Evolutionary conservation across 202 grass and related monocot genomes (phyloP), one percentile per base, ranked within the genome.

Genomic region (Setaria italica): DNA sequence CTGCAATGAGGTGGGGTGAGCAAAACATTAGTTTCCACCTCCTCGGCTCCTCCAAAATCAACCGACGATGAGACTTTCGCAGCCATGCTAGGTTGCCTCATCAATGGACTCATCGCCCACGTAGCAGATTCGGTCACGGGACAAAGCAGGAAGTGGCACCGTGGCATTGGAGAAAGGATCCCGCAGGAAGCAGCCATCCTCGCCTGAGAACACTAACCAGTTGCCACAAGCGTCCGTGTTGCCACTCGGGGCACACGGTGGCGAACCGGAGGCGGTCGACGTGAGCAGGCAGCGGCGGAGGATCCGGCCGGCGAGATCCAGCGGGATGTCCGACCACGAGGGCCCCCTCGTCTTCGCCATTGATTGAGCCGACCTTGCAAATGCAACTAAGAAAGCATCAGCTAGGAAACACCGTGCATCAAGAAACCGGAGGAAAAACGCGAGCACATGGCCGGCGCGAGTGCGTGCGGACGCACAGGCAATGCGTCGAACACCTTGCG

Each of bases 231-330:
- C 25, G 1, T 51, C 70, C 0, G 21, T 21, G 17, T 46, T 74
- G 14, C 85, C 63, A 82, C 53, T 67, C 63, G 0, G 33, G 51
- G 43, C 79, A 82, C 79, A 82, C 79, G 20, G 62, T 30, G 6
- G 85, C 51, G 20, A 86, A 73, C 20, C 45, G 46, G 46, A 33
- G 12, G 29, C 46, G 29, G 14, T 73, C 46, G 12, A 53, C 11
- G 70, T 33, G 6, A 4, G 72, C 9, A 2, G 25, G 47, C 2
- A 73, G 29, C 7, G 46, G 70, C 46, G 6, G 70, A 73, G 70
- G 46, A 73, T 6, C 11, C 50, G 33, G 14, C 33, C 33, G n/a
- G 21, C 69, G 2, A 72, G 21, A 4, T 72, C 70, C 46, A 51
- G 2, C 6, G 46, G 46, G 46, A 72, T 72, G 13, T 72, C 70